Evolutionary conservation across 805 yeast species (phyloP).

Genomic region (Saccharomycopsis oosterbeekiorum): DNA sequence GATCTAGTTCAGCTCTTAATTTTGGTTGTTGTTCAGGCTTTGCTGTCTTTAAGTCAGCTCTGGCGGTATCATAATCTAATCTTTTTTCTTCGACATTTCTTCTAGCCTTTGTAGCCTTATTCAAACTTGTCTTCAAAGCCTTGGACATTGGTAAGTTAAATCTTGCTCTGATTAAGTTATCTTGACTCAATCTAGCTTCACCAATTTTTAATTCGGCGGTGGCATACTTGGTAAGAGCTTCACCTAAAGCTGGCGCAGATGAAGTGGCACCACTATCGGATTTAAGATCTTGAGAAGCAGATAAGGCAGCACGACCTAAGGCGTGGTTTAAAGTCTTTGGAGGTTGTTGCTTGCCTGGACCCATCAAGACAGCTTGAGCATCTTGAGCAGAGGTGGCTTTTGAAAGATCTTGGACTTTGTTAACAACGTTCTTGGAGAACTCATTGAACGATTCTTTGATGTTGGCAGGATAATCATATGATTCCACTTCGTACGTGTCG

Average conservation of each 20-base stretch:
- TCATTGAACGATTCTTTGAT: slow-evolving; percentile 68
- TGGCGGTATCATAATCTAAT: slow-evolving; percentile 68
- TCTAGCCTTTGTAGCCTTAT: slow-evolving; percentile 58
- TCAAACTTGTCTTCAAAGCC: slow-evolving; percentile 49
- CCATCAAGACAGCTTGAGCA: slow-evolving; percentile 63
- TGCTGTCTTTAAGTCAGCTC: slow-evolving; percentile 39
- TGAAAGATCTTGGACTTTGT: slow-evolving; percentile 56
- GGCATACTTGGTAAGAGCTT: slow-evolving; percentile 58
- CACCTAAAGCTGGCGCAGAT: slow-evolving; percentile 35
- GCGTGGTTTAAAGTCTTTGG: slow-evolving; percentile 84
- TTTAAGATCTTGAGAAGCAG: slow-evolving; percentile 18
- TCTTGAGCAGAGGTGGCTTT: slow-evolving; percentile 71
- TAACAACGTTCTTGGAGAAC: slow-evolving; percentile 54
- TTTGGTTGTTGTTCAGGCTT: slow-evolving; percentile 66
- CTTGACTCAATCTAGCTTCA: slow-evolving; percentile 75
- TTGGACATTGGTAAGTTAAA: slow-evolving; percentile 60
- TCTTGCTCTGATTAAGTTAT: slow-evolving; percentile 55
- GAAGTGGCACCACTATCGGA: slow-evolving; percentile 1
- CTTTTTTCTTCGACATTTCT: slow-evolving; percentile 69
- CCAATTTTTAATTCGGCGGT: slow-evolving; percentile 67
- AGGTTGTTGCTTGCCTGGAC: slow-evolving; percentile 38
- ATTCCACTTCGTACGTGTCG: slow-evolving; percentile 55
- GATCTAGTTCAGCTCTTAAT: slow-evolving; percentile 66
- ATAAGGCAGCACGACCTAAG: slow-evolving; percentile 62
- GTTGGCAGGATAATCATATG: slow-evolving; percentile 76